A percentile compares a stretch with the other conserved stretches of the same genome.
Conservation (phyloP, 352 stramenopile species). For the Phytophthora cactorum region DNA sequence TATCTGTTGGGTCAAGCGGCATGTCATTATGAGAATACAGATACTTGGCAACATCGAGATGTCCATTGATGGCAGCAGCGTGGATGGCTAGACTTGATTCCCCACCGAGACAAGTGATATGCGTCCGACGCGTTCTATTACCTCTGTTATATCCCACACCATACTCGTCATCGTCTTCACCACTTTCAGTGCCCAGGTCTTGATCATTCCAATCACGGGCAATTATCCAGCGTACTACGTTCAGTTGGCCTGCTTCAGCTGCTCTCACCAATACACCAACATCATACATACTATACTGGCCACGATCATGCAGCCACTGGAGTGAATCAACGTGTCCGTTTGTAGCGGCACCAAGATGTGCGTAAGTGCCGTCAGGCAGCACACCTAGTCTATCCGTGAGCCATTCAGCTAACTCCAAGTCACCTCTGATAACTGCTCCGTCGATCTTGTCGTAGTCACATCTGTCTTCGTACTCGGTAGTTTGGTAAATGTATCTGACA, state of each 20-base stretch:
- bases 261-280: conserved; percentile 2
- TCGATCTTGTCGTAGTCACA: background rate
- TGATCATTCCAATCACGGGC: conserved; percentile 10
- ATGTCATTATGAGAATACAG: conserved; percentile 3
- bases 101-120: background rate
- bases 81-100: conserved; percentile 20
- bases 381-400: no score
- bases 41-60: conserved; percentile 24
- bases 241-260: conserved; percentile 13
- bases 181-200: background rate
- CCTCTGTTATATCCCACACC: background rate
- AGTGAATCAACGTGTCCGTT: conserved; percentile 9
- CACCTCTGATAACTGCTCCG: no score
- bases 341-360: background rate
- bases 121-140: no score
- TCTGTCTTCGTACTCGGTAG: conserved; percentile 1
- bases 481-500: conserved; percentile 5
- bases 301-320: conserved; percentile 8
- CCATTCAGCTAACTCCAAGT: no score
- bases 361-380: no score
- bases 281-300: background rate
- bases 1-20: background rate
- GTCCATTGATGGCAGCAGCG: conserved; percentile 15
- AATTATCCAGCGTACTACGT: conserved; percentile 14
- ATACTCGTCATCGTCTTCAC: background rate